A percentile compares a stretch with the other conserved stretches of the same genome.
These are phyloP conservation scores for Stylonectria norvegica DNA, from an alignment of 2,329 filamentous ascomycete genomes.

Conservation along the genomic window DNA sequence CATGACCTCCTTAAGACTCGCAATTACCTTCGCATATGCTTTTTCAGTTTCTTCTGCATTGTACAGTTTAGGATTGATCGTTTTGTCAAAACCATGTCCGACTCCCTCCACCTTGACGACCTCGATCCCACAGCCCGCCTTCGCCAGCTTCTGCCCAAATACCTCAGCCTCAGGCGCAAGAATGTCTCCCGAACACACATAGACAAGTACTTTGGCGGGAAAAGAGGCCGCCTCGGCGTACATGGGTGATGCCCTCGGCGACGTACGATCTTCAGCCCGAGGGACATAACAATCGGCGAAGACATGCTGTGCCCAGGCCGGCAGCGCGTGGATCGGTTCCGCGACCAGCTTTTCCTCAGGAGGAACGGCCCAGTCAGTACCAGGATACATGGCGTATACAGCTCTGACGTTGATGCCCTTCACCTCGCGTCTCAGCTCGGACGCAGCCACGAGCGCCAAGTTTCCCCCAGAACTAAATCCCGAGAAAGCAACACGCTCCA, in stretches of 20 bases:
- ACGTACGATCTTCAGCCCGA: constrained; percentile 21
- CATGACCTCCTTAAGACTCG: constrained; percentile 1
- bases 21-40: constrained; percentile 6
- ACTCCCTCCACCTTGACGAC: constrained; percentile 12
- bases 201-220: constrained; percentile 20
- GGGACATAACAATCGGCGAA: constrained; percentile 35
- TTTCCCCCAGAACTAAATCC: constrained; percentile 47
- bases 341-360: constrained; percentile 29
- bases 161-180: constrained; percentile 34
- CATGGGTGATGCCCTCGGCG: constrained; percentile 34
- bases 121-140: constrained; percentile 8
- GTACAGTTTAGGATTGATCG: constrained; percentile 2
- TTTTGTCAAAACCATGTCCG: constrained; percentile 24
- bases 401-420: constrained; percentile 45
- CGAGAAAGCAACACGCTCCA: constrained; percentile 38
- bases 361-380: constrained; percentile 29
- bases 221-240: constrained; percentile 22
- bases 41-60: constrained; percentile 6
- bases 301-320: constrained; percentile 12
- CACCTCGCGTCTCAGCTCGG: constrained; percentile 23
- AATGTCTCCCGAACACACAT: constrained; percentile 35
- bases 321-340: constrained; percentile 15
- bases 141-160: constrained; percentile 25
- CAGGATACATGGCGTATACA: constrained; percentile 45
- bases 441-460: constrained; percentile 35